Evolutionary conservation across 1,139 yeast species (phyloP), one percentile per base, ranked within the genome.

Genomic region (Yamadazyma pseudoaaseri): DNA sequence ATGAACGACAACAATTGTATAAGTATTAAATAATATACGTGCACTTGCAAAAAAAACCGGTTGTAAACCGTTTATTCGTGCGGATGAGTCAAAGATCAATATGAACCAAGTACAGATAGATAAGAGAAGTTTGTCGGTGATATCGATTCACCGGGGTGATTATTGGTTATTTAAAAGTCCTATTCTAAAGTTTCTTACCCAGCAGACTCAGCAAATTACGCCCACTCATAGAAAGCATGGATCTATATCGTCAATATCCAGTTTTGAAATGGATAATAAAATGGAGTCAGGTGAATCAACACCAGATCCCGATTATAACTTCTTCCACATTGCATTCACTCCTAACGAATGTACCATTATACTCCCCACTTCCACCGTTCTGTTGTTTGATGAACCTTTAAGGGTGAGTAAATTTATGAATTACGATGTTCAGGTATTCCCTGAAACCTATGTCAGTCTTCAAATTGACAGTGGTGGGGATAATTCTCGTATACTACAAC

Each of bases 401-500:
- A 38, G 48, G 1, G 47, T 58, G 4, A 60, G 71, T 37, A 24
- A 42, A 15, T 37, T 48, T 16, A 45, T 66, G 30, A 47, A 50
- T 2, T 63, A 54, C 36, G 66, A 63, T 29, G 74, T 76, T 3
- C 49, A 69, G 36, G 48, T 78, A n/a, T 45, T 79, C 7, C 59
- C 63, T 1, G 72, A 72, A 20, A 59, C 60, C 16, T 81, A 73
- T 47, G 58, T 79, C 24, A 73, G 73, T 18, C 58, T 81, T 21
- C 84, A 79, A 41, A 74, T 81, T 3, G 81, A 79, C 42, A 73
- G 78, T 35, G 85, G 79, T 41, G 84, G 86, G 0, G 78, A 64
- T 45, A 79, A 79, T 24, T 60, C 72, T 26, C 59, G 81, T 27
- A 79, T 81, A 7, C 52, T 81, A 34, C 76, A 76, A 38, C 58